Percentiles rank a stretch among this genome's conserved stretches.
Conservation (phyloP, 2,329 filamentous ascomycete species). For the Tympanopsis confertula region DNA sequence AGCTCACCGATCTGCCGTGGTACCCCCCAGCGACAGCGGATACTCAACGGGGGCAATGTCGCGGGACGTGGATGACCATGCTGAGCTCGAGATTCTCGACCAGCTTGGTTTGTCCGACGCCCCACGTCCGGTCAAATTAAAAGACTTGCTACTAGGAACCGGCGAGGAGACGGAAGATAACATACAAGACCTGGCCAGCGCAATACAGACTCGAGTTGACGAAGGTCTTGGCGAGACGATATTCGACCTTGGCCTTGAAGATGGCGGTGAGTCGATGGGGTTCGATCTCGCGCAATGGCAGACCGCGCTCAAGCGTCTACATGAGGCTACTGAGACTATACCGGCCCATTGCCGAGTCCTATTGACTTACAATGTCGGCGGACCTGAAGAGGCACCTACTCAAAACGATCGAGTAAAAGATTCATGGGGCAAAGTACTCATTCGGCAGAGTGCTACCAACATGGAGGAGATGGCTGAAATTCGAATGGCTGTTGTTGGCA, state of each 20-base stretch:
- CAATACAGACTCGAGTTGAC: slow-evolving; percentile 53
- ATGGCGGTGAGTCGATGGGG: slow-evolving; percentile 75
- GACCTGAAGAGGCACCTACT: slow-evolving; percentile 51
- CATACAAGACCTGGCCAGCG: slow-evolving; percentile 48
- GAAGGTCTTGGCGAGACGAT: slow-evolving; percentile 83
- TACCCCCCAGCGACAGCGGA: slow-evolving; percentile 9
- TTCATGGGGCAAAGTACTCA: slow-evolving; percentile 74
- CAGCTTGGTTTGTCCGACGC: slow-evolving; percentile 73
- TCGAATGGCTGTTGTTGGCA: slow-evolving; percentile 89
- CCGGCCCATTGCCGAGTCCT: slow-evolving; percentile 71
- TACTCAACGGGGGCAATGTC: slow-evolving; percentile 14
- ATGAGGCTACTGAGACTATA: slow-evolving; percentile 48
- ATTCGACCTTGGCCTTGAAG: slow-evolving; percentile 85
- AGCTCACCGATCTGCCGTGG: slow-evolving; percentile 49
- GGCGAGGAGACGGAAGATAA: slow-evolving; percentile 45
- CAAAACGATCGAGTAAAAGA: slow-evolving; percentile 38
- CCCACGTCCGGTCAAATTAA: slow-evolving; percentile 55
- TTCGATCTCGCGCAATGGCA: slow-evolving; percentile 69
- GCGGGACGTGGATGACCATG: slow-evolving; percentile 63
- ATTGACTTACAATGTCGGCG: slow-evolving; percentile 82
- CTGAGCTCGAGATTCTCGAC: slow-evolving; percentile 75
- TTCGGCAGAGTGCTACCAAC: slow-evolving; percentile 61
- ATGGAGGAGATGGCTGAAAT: slow-evolving; percentile 90
- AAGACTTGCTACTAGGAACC: slow-evolving; percentile 59
- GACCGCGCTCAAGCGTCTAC: slow-evolving; percentile 53